These are phyloP conservation scores for Phalaenopsis hybrid DNA, from an alignment of 116 monocot genomes.

Conservation along the genomic window DNA sequence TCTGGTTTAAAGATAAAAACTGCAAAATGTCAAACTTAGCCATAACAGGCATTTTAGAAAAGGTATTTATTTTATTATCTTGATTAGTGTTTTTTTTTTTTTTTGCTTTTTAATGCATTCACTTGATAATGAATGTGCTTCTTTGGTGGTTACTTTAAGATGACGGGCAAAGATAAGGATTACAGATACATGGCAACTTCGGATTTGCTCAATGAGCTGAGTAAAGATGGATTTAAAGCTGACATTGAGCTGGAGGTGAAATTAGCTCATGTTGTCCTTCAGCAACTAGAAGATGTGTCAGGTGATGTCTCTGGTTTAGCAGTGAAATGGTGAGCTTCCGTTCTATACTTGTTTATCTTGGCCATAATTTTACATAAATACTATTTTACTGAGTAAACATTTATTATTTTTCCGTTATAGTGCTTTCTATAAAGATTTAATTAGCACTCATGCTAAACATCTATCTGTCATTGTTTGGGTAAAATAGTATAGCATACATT, in stretches of 20 bases:
- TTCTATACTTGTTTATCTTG: neutral
- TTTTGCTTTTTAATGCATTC: neutral
- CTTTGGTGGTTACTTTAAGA: constrained; percentile 32
- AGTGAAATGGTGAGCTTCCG: constrained; percentile 69
- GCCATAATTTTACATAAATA: neutral
- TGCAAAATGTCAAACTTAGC: constrained; percentile 28
- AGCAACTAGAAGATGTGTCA: constrained; percentile 92
- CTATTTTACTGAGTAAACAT: neutral
- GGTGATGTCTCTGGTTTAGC: constrained; percentile 98
- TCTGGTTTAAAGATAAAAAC: neutral
- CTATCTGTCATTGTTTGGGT: neutral
- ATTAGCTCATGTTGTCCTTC: constrained; percentile 63
- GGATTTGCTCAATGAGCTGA: constrained; percentile 84
- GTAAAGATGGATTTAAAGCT: constrained; percentile 69
- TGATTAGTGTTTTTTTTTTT: neutral
- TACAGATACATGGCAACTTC: constrained; percentile 99
- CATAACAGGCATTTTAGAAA: constrained; percentile 44
- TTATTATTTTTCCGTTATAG: neutral
- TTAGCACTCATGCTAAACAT: neutral
- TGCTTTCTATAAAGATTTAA: neutral
- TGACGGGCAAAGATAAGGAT: constrained; percentile 99
- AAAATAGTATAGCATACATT: neutral
- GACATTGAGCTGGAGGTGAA: constrained; percentile 76
- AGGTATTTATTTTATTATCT: constrained; percentile 19
- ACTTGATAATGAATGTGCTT: neutral